Evolutionary conservation across 805 yeast genomes (phyloP).

Genomic region (Tetrapisispora phaffii): DNA sequence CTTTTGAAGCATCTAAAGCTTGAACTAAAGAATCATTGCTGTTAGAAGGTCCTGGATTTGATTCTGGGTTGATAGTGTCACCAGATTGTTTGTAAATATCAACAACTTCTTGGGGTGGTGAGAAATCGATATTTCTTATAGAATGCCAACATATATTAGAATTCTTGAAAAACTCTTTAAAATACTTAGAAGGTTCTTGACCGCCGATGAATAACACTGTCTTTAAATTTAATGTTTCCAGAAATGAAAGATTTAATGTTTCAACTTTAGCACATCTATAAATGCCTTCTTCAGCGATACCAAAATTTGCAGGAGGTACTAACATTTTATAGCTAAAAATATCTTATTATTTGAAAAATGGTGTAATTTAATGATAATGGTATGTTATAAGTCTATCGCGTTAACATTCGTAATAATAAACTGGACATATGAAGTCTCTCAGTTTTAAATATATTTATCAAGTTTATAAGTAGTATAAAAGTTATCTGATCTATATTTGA

Average conservation of each 20-base stretch:
- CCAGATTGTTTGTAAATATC: constrained; percentile 4
- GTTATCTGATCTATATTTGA: too few species aligned
- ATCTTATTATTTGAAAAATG: too few species aligned
- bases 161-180: constrained; percentile 54
- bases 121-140: constrained; percentile 28
- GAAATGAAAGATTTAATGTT: constrained; percentile 64
- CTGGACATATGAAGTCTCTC: too few species aligned
- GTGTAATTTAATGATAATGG: too few species aligned
- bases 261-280: constrained; percentile 75
- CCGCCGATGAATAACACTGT: constrained; percentile 72
- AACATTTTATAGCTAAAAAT: constrained; percentile 48
- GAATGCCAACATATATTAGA: constrained; percentile 40
- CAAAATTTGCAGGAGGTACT: constrained; percentile 88
- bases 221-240: constrained; percentile 60
- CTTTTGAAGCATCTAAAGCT: not conserved
- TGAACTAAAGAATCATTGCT: too few species aligned
- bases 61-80: constrained; percentile 11
- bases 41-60: not conserved
- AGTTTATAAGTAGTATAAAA: too few species aligned
- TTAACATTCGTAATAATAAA: too few species aligned
- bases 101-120: constrained; percentile 6
- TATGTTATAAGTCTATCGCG: too few species aligned
- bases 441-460: too few species aligned
- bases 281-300: constrained; percentile 79
- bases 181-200: constrained; percentile 68